These are phyloP conservation scores for Infundibulicybe gibba DNA, from an alignment of 768 basidiomycete genomes.

Conservation along the genomic window DNA sequence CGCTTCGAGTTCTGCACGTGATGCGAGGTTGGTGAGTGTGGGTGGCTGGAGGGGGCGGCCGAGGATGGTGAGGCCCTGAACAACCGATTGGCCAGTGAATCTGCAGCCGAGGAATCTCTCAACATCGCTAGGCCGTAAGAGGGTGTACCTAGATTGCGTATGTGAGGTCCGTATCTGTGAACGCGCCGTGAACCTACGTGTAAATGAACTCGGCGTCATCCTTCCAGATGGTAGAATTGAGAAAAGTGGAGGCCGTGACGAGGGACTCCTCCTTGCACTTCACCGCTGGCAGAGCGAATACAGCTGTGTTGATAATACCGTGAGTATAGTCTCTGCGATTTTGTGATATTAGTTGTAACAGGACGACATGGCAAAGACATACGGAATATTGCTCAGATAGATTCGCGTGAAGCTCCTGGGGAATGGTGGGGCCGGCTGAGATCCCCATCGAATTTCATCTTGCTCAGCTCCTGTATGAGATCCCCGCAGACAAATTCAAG, in stretches of 20 bases:
- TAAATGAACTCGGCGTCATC: constrained; percentile 22
- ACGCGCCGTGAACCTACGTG: constrained; percentile 14
- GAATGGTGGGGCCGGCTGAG: constrained; percentile 21
- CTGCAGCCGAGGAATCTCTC: constrained; percentile 22
- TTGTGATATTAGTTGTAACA: neutral
- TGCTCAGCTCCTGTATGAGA: constrained; percentile 19
- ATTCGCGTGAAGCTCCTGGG: constrained; percentile 26
- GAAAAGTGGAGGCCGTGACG: constrained; percentile 22
- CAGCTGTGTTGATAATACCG: constrained; percentile 18
- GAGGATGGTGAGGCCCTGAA: constrained; percentile 15
- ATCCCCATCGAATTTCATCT: constrained; percentile 9
- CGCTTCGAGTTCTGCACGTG: constrained; percentile 21
- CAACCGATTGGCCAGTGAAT: constrained; percentile 14
- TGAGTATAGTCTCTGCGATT: too few species aligned
- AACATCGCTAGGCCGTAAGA: constrained; percentile 21
- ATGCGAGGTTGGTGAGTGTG: constrained; percentile 11
- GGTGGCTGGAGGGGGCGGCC: constrained; percentile 13
- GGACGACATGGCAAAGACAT: constrained; percentile 3
- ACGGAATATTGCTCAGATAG: constrained; percentile 32
- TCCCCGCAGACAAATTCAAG: constrained; percentile 26
- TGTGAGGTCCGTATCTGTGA: too few species aligned
- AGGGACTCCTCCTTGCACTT: constrained; percentile 17
- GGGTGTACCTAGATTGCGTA: constrained; percentile 12
- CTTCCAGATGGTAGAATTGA: constrained; percentile 22
- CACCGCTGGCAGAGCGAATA: constrained; percentile 21